phyloP scores from a whole-genome alignment of 1,139 yeast species.

The Pichia cactophila region DNA sequence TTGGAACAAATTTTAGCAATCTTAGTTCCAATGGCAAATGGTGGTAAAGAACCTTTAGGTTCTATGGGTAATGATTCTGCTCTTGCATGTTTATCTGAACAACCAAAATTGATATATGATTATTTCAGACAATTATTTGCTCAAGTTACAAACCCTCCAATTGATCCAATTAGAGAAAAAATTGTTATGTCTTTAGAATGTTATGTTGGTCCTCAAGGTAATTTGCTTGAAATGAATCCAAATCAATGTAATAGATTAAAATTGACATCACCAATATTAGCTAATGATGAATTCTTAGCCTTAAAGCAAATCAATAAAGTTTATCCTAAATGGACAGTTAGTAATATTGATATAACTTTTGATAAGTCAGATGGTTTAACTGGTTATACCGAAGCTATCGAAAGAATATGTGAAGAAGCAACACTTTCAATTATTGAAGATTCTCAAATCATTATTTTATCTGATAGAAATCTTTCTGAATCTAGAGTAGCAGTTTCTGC shows the following conservation, averaged over 20 bases:
- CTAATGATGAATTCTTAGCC: slow-evolving; percentile 67
- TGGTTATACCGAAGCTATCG: slow-evolving; percentile 81
- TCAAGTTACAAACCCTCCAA: slow-evolving; percentile 97
- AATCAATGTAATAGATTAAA: slow-evolving; percentile 84
- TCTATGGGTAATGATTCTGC: slow-evolving; percentile 99
- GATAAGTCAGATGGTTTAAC: slow-evolving; percentile 71
- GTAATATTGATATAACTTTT: slow-evolving; percentile 84
- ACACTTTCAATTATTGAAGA: slow-evolving; percentile 74
- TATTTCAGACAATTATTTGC: slow-evolving; percentile 96
- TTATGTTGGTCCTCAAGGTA: slow-evolving; percentile 96
- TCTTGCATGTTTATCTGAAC: slow-evolving; percentile 90
- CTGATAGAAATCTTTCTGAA: slow-evolving; percentile 58
- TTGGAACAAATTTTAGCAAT: slow-evolving; percentile 81
- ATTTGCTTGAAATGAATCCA: slow-evolving; percentile 85
- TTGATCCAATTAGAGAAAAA: slow-evolving; percentile 94
- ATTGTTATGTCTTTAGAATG: slow-evolving; percentile 97
- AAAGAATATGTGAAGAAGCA: slow-evolving; percentile 81
- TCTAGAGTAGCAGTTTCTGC: slow-evolving; percentile 77
- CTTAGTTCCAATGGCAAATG: slow-evolving; percentile 88
- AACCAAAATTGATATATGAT: slow-evolving; percentile 84
- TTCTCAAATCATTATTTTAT: slow-evolving; percentile 64
- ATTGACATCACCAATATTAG: slow-evolving; percentile 74
- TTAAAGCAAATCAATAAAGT: slow-evolving; percentile 62
- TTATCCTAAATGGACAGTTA: slow-evolving; percentile 81
- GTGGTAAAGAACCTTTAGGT: slow-evolving; percentile 91